These are phyloP conservation scores for Coemansia furcata DNA, from an alignment of 192 early-diverging fungal species.

Conservation along the genomic window DNA sequence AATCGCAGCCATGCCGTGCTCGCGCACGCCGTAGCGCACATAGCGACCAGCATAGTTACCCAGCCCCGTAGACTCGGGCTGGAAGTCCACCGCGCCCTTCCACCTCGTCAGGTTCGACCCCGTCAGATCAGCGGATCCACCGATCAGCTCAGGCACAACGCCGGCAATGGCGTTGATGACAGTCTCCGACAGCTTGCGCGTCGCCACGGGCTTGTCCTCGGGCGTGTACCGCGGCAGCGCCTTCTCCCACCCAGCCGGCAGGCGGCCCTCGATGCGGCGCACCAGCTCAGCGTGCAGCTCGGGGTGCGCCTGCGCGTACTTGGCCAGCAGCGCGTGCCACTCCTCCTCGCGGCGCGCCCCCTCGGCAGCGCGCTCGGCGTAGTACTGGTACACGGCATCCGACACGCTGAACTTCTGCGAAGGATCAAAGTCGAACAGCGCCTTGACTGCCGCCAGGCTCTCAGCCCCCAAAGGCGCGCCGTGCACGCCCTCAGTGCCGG, in stretches of 20 bases:
- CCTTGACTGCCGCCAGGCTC: constrained; percentile 80
- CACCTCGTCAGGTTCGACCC: constrained; percentile 94
- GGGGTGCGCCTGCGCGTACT: constrained; percentile 69
- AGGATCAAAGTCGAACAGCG: constrained; percentile 79
- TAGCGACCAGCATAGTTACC: constrained; percentile 87
- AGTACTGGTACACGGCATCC: constrained; percentile 58
- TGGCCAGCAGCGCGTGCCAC: constrained; percentile 75
- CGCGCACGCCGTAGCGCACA: constrained; percentile 94
- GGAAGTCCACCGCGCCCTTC: constrained; percentile 95
- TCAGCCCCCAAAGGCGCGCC: constrained; percentile 78
- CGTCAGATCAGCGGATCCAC: constrained; percentile 96
- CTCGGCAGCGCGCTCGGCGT: constrained; percentile 54
- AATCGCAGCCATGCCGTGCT: constrained; percentile 94
- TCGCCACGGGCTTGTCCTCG: constrained; percentile 74
- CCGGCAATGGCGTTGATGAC: constrained; percentile 82
- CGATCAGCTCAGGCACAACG: constrained; percentile 78
- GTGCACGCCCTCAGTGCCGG: constrained; percentile 92
- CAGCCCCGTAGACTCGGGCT: constrained; percentile 65
- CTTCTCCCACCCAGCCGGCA: constrained; percentile 71
- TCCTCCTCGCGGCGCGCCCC: constrained; percentile 65
- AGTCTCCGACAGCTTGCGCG: constrained; percentile 84
- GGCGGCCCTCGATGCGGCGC: constrained; percentile 69
- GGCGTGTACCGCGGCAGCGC: constrained; percentile 82
- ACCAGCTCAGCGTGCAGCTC: constrained; percentile 67
- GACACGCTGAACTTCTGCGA: constrained; percentile 72